Base-by-base conservation (phyloP, 495 filamentous ascomycete species). In the Daldinia caldariorum region DNA sequence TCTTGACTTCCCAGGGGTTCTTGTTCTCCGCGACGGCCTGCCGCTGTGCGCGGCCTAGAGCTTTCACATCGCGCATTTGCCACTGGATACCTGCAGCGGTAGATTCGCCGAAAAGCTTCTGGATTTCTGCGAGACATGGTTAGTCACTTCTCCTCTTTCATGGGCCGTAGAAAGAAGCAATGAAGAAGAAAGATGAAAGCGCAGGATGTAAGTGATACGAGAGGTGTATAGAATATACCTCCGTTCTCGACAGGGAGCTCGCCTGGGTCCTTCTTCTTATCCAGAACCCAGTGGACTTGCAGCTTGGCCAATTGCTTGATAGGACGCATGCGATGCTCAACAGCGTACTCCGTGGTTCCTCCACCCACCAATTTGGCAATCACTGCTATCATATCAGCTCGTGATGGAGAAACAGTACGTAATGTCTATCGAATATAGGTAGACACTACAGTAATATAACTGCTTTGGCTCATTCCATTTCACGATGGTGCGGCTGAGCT, bases 311-410 rank as follows among this genome's bases (percentile, higher is more conserved):
- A 64, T 45, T 72, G 67, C 57, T 77, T 80, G 22, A 85, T 59
- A 6, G 78, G 75, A 13, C 84, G 78, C 61, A 87, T 78, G 12
- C 78, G 79, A 63, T 85, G 83, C 29, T 85, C 76, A 9, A 85
- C 68, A 14, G 80, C 77, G 9, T 73, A 69, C 12, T 29, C 69
- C n/a, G 82, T 76, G 13, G 66, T 56, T 12, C 66, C 71, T 10
- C 61, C 74, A 35, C 74, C 74, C 20, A 70, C 35, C n/a, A 64
- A n/a, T 1, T n/a, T 14, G 9, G 74, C 74, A 10, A 76, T 49
- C 41, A 67, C 74, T 76, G n/a, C 31, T 51, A 18, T 50, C 22
- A 31, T 47, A 66, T 72, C 67, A 75, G 62, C 61, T 20, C 26
- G 43, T 47, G 43, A 18, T 26, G 8, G 55, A 8, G 55, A 34